Evolutionary conservation across 2,329 filamentous ascomycete species (phyloP), one percentile per base, ranked within the genome.

Genomic region (Boeremia lycopersici): DNA sequence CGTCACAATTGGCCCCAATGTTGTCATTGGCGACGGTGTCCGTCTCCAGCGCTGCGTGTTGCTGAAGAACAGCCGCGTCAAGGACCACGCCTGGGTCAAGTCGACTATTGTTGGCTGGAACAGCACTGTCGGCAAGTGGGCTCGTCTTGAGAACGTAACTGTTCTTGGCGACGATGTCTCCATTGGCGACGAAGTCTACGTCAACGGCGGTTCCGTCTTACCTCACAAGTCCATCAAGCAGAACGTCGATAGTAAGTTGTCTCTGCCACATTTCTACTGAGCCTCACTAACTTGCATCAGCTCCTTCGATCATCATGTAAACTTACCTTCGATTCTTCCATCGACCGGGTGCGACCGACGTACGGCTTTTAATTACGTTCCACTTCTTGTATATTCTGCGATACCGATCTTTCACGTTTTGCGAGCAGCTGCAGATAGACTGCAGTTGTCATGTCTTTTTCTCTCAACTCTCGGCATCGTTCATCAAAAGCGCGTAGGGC

Each of bases 21-120:
- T 96, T 39, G 87, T 96, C 41, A 84, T 99, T 54, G 93, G 93
- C 50, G 93, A 99, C 64, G 95, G 93, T 73, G 95, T 97, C 36
- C 87, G 93, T 67, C 84, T 99, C 63, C 93, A 98, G 79, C 88
- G 95, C 68, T 96, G 90, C 71, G 95, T 98, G 23, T 79, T 99
- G 52, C 84, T 99, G 62, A 85, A 89, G 59, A 90, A 91, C 70
- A 91, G 89, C 79, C 96, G 96, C 82, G 89, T 97, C 78, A 97
- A 97, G 85, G 95, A 99, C 75, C 93, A 99, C 76, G 95, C 95
- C 42, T 98, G 93, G 93, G 86, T 99, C 77, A 98, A 98, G 87
- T 96, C 90, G 75, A 95, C 93, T 69, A 98, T 99, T 76, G 92
- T 98, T 48, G 93, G 93, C 72, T 99, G 93, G 93, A 96, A 97